A percentile compares a stretch with the other conserved stretches of the same genome.
Conservation (phyloP, 164 flowering plant species). For the Magnolia sinica region DNA sequence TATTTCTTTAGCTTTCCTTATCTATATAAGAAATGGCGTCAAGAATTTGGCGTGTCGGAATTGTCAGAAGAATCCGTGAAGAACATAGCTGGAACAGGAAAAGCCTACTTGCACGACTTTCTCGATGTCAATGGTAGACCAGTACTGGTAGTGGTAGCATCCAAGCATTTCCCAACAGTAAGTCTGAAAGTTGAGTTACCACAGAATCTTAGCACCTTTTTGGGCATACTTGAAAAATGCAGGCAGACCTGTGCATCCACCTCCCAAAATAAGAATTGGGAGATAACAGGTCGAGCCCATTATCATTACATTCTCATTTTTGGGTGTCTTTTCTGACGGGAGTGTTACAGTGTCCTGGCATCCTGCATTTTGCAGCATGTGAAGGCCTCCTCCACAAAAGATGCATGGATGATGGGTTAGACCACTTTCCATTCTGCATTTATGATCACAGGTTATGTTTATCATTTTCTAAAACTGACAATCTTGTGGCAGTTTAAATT, state of each 20-base stretch:
- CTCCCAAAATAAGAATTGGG: neutral
- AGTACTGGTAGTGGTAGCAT: conserved; percentile 74
- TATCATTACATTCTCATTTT: neutral
- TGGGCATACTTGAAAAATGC: neutral
- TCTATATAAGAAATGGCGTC: conserved; percentile 71
- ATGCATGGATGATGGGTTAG: neutral
- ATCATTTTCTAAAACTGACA: neutral
- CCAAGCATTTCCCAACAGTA: conserved; percentile 79
- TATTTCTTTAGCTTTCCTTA: conserved; percentile 7
- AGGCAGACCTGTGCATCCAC: neutral
- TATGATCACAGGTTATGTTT: neutral
- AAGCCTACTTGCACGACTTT: conserved; percentile 72
- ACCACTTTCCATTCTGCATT: neutral
- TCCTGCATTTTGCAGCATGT: neutral
- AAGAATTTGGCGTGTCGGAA: conserved; percentile 70
- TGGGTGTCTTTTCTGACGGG: too few species aligned
- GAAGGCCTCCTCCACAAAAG: neutral
- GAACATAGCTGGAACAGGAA: conserved; percentile 57
- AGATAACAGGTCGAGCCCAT: neutral
- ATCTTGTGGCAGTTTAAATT: neutral
- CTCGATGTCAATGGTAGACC: conserved; percentile 77
- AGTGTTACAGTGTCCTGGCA: neutral
- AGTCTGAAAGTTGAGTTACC: conserved; percentile 17
- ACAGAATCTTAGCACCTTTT: neutral
- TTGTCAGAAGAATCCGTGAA: conserved; percentile 63